Percentiles rank a stretch among this genome's conserved stretches.
Conservation (phyloP, 768 basidiomycete species). For the Pulveroboletus sp. region DNA sequence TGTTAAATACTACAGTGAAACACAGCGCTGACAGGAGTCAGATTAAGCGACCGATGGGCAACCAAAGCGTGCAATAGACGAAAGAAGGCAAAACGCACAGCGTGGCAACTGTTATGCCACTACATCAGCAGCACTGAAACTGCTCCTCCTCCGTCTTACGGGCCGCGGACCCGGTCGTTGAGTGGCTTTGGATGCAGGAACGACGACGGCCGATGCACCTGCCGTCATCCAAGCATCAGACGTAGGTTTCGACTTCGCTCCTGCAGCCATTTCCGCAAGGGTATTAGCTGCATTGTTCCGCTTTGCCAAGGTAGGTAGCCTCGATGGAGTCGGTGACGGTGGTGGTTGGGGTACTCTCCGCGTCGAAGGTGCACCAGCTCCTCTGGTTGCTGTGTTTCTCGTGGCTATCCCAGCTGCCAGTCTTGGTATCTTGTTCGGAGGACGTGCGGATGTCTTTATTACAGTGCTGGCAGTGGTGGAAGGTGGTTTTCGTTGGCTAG, state of each 20-base stretch:
- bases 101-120: slow-evolving; percentile 50
- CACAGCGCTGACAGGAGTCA: neutral
- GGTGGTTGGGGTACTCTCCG: slow-evolving; percentile 42
- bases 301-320: slow-evolving; percentile 70
- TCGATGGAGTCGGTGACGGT: slow-evolving; percentile 69
- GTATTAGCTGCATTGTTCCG: slow-evolving; percentile 43
- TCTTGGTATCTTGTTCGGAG: slow-evolving; percentile 66
- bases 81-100: slow-evolving; percentile 13
- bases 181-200: slow-evolving; percentile 60
- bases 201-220: slow-evolving; percentile 63
- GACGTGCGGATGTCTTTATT: slow-evolving; percentile 42
- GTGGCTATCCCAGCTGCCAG: slow-evolving; percentile 52
- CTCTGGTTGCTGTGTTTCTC: slow-evolving; percentile 42
- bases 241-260: slow-evolving; percentile 33
- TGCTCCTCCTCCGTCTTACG: slow-evolving; percentile 74
- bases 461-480: slow-evolving; percentile 33
- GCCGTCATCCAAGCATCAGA: slow-evolving; percentile 76
- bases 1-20: slow-evolving; percentile 27
- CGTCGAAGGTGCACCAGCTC: slow-evolving; percentile 28
- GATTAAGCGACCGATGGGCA: slow-evolving; percentile 4
- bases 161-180: slow-evolving; percentile 71
- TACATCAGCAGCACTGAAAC: slow-evolving; percentile 84
- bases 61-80: slow-evolving; percentile 3
- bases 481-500: slow-evolving; percentile 52
- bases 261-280: slow-evolving; percentile 48